Percentiles rank a stretch among this genome's conserved stretches.
Conservation (phyloP, 176 grass and related monocot species). For the Themeda triandra region DNA sequence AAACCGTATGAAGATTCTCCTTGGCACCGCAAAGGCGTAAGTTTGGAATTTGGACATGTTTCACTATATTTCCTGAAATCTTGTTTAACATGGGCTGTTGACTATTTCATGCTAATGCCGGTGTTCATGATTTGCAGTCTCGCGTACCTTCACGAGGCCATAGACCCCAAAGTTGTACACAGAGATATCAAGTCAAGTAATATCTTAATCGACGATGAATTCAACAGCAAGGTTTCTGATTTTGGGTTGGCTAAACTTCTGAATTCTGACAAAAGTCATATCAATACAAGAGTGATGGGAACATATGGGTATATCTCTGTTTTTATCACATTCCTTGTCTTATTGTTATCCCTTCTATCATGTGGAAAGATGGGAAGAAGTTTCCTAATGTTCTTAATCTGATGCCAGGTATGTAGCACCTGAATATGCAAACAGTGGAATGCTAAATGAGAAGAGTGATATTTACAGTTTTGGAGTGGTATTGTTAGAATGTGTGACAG, state of each 20-base stretch:
- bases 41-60: constrained; percentile 10
- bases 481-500: constrained; percentile 79
- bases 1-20: constrained; percentile 75
- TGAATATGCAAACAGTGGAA: constrained; percentile 88
- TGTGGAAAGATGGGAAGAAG: neutral
- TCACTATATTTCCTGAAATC: neutral
- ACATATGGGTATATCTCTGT: constrained; percentile 76
- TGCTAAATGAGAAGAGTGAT: constrained; percentile 97
- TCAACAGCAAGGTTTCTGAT: constrained; percentile 91
- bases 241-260: constrained; percentile 98
- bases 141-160: constrained; percentile 92
- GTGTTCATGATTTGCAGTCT: constrained; percentile 49
- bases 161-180: constrained; percentile 96
- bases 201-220: constrained; percentile 89
- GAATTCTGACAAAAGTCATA: constrained; percentile 78
- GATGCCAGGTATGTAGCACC: constrained; percentile 88
- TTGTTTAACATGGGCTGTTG: neutral
- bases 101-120: constrained; percentile 14
- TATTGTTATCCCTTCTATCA: neutral
- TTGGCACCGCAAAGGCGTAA: constrained; percentile 98
- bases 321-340: neutral
- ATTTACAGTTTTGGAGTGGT: constrained; percentile 98
- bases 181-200: constrained; percentile 99
- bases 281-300: constrained; percentile 97
- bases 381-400: constrained; percentile 42